Evolutionary conservation across 495 filamentous ascomycete species (phyloP), one percentile per base, ranked within the genome.

Genomic region (Penicillium pulvis): DNA sequence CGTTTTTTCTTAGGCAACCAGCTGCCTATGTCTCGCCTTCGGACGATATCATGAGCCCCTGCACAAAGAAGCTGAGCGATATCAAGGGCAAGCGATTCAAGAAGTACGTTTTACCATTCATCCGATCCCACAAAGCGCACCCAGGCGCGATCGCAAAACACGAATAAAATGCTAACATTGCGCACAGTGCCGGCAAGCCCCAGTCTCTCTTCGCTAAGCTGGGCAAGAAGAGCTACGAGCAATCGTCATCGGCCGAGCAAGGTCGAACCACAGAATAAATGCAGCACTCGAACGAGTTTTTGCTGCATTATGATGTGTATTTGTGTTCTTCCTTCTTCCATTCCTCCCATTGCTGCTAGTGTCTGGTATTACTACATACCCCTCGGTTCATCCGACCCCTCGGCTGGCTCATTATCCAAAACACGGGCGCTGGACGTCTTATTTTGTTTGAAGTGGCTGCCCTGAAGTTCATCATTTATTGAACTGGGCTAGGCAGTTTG

Each of bases 11-110:
- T 44, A 80, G 78, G 23, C 64, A 73, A 49, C 78, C 85, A 54
- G 83, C 85, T 65, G 75, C 82, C 57, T 97, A 95, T 75, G 78
- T 96, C 68, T 94, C 90, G n/a, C 93, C 93, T 0, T 94, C 90
- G 11, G 93, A 97, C 68, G 88, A 85, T 70, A 91, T 97, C 75
- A 88, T 95, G 88, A 92, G 88, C 59, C 93, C 93, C 16, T 93
- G 91, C 73, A 92, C 90, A n/a, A 87, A 90, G 75, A 97, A 97
- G 75, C 75, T 97, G 65, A 88, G 79, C 52, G 87, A 89, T 47
- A 85, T 93, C 70, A 91, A 92, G 78, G 88, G 84, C 69, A 93
- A 93, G 80, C 87, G 88, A 39, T 88, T 90, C 64, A 80, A 80
- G 72, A 79, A 77, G 77, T 80, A 75, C 35, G 74, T 71, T 45